phyloP scores from a whole-genome alignment of 2,329 filamentous ascomycete genomes.

The Penicillium sp. region DNA sequence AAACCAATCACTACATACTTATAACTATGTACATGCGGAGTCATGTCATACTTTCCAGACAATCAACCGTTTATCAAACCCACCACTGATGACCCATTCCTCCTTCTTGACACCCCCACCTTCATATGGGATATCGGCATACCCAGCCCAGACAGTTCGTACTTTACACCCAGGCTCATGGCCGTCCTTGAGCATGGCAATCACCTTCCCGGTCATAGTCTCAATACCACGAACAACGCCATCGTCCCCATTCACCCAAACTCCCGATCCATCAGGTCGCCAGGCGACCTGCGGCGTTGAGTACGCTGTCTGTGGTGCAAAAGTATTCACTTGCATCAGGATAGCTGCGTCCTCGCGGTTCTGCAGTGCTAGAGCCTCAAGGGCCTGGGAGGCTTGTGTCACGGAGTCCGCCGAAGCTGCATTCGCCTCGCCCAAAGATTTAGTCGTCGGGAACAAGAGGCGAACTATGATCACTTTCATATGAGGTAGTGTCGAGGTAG shows the following conservation, averaged over 20 bases:
- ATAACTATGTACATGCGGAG: neutral
- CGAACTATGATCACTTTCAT: conserved; percentile 62
- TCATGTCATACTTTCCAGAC: conserved; percentile 49
- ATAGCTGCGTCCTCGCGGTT: conserved; percentile 60
- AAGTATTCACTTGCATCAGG: conserved; percentile 56
- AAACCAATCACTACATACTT: no score
- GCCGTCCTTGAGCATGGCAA: conserved; percentile 48
- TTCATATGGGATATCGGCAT: conserved; percentile 31
- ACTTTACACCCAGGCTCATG: conserved; percentile 60
- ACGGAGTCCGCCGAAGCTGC: conserved; percentile 16
- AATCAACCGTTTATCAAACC: conserved; percentile 61
- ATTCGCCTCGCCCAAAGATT: conserved; percentile 16
- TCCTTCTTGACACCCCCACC: conserved; percentile 31
- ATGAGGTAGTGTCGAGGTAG: conserved; percentile 59
- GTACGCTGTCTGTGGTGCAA: conserved; percentile 63
- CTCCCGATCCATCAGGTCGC: conserved; percentile 59
- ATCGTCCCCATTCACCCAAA: conserved; percentile 66
- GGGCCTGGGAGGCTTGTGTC: conserved; percentile 53
- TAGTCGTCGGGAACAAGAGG: conserved; percentile 50
- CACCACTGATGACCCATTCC: conserved; percentile 61
- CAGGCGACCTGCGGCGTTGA: conserved; percentile 61
- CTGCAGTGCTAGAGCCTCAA: conserved; percentile 51
- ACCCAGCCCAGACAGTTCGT: conserved; percentile 57
- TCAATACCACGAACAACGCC: conserved; percentile 61
- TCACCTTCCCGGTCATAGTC: conserved; percentile 56